Conservation (phyloP, 2,329 filamentous ascomycete species). For the Botrytis sinoallii region DNA sequence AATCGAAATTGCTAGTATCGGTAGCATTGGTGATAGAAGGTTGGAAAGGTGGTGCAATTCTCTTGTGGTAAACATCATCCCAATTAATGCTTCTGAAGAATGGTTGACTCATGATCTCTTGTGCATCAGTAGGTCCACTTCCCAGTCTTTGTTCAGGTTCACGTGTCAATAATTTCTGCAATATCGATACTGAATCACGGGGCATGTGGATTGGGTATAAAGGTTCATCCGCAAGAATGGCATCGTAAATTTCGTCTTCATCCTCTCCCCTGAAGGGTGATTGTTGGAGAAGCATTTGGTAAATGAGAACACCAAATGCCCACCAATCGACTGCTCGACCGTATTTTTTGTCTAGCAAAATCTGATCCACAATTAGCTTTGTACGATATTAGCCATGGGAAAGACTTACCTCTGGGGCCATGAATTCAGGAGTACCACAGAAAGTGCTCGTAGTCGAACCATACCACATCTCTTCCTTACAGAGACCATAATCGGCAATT, state of each 20-base stretch:
- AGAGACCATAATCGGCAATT: conserved; percentile 96
- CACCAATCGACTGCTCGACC: conserved; percentile 98
- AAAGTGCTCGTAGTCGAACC: conserved; percentile 95
- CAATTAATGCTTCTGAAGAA: conserved; percentile 98
- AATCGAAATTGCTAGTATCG: conserved; percentile 99
- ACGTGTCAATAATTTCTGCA: conserved; percentile 93
- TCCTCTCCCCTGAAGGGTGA: conserved; percentile 98
- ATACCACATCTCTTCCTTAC: conserved; percentile 99
- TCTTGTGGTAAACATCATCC: conserved; percentile 98
- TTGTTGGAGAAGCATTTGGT: conserved; percentile 99
- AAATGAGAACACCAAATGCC: conserved; percentile 98
- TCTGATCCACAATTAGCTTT: conserved; percentile 51
- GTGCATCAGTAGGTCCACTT: conserved; percentile 92
- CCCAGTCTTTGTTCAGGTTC: conserved; percentile 92
- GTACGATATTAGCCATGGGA: conserved; percentile 16
- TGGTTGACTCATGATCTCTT: conserved; percentile 97
- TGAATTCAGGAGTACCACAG: conserved; percentile 99
- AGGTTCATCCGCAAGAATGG: conserved; percentile 94
- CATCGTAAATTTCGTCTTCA: conserved; percentile 98
- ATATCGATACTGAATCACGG: conserved; percentile 91
- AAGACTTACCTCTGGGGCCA: conserved; percentile 86
- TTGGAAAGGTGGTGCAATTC: conserved; percentile 82
- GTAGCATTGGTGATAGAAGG: conserved; percentile 87
- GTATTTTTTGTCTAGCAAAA: conserved; percentile 97
- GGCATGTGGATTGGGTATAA: conserved; percentile 99